These are phyloP conservation scores for Arthrobotrys entomopaga DNA, from an alignment of 2,329 filamentous ascomycete species.

Conservation along the genomic window DNA sequence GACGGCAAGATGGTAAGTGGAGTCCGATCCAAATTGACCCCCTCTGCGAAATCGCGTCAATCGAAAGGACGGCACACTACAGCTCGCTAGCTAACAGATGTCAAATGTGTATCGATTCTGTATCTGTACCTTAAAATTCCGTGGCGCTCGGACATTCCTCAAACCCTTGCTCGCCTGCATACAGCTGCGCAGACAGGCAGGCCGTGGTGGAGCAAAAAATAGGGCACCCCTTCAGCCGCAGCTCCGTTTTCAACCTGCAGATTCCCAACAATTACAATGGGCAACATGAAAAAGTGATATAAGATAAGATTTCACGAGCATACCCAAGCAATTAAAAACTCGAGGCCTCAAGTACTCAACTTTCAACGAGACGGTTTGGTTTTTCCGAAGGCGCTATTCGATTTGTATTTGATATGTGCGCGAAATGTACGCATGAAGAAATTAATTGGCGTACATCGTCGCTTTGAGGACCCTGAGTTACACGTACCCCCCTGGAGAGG, in stretches of 20 bases:
- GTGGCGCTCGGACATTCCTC: slow-evolving; percentile 1
- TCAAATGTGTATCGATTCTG: too few relatives aligned
- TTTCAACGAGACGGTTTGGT: too few relatives aligned
- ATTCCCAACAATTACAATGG: too few relatives aligned
- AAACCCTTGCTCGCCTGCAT: background rate
- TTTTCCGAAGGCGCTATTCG: too few relatives aligned
- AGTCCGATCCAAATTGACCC: slow-evolving; percentile 3
- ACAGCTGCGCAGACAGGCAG: background rate
- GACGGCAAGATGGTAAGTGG: background rate
- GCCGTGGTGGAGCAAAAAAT: too few relatives aligned
- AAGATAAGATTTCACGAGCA: too few relatives aligned
- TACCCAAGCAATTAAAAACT: too few relatives aligned
- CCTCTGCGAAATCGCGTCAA: background rate
- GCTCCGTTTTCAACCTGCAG: too few relatives aligned
- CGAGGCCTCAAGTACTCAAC: too few relatives aligned
- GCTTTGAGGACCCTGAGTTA: slow-evolving; percentile 18
- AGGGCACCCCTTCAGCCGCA: background rate
- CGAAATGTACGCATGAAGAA: slow-evolving; percentile 21
- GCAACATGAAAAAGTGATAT: too few relatives aligned
- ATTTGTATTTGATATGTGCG: too few relatives aligned
- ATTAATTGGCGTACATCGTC: slow-evolving; percentile 18
- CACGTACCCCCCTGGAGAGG: slow-evolving; percentile 40
- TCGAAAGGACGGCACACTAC: background rate
- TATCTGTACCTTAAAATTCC: background rate
- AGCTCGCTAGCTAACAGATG: slow-evolving; percentile 2